phyloP scores from a whole-genome alignment of 805 yeast species.

The Metschnikowia rubicola region DNA sequence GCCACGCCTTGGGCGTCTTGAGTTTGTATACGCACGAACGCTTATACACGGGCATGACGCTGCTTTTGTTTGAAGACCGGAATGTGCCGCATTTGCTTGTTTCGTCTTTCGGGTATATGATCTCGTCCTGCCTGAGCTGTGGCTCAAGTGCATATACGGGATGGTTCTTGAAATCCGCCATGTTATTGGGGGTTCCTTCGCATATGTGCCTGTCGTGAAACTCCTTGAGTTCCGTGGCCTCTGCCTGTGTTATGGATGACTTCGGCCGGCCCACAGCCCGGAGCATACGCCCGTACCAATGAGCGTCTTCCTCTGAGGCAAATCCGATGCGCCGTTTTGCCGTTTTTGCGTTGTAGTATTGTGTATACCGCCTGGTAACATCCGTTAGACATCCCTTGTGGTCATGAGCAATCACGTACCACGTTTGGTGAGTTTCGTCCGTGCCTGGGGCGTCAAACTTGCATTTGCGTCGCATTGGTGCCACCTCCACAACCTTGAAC shows the following conservation, averaged over 20 bases:
- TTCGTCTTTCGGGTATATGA: conserved; percentile 61
- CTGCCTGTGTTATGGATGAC: conserved; percentile 31
- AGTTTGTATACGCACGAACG: conserved; percentile 61
- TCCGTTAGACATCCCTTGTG: conserved; percentile 64
- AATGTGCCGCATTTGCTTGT: conserved; percentile 64
- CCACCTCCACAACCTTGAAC: conserved; percentile 57
- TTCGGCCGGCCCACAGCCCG: conserved; percentile 25
- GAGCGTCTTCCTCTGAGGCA: conserved; percentile 49
- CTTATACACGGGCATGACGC: conserved; percentile 59
- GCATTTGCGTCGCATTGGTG: conserved; percentile 48
- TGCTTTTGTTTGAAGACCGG: conserved; percentile 29
- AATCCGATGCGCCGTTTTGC: conserved; percentile 65
- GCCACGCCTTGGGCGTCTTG: conserved; percentile 83
- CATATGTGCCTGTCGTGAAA: conserved; percentile 57
- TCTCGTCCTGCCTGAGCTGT: conserved; percentile 69
- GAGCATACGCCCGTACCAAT: conserved; percentile 59
- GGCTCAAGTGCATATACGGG: conserved; percentile 80
- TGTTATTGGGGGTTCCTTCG: conserved; percentile 85
- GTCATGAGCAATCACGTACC: conserved; percentile 79
- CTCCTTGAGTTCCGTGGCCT: conserved; percentile 57
- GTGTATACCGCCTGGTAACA: conserved; percentile 80
- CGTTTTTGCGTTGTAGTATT: conserved; percentile 66
- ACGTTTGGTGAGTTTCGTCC: conserved; percentile 54
- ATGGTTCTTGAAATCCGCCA: conserved; percentile 81
- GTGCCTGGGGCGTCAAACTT: conserved; percentile 70